These are phyloP conservation scores for Incumbomyces lentus DNA, from an alignment of 2,329 filamentous ascomycete genomes.

Conservation along the genomic window DNA sequence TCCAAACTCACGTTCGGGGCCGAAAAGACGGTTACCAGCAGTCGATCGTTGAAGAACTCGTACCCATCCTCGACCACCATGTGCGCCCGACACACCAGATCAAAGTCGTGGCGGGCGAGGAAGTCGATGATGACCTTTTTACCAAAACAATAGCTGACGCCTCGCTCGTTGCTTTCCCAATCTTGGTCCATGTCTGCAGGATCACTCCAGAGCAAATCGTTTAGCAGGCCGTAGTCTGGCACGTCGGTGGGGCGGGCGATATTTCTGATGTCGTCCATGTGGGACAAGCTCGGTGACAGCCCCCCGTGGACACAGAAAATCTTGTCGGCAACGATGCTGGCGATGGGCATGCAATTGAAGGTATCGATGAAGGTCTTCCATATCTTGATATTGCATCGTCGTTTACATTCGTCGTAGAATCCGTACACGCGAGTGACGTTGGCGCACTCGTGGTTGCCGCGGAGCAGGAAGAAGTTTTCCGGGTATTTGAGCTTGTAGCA, in stretches of 20 bases:
- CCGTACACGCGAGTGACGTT: constrained; percentile 93
- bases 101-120: constrained; percentile 86
- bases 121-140: constrained; percentile 98
- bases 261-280: constrained; percentile 97
- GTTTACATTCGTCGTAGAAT: constrained; percentile 97
- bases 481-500: constrained; percentile 97
- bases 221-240: constrained; percentile 88
- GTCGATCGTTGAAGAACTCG: constrained; percentile 93
- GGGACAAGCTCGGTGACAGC: constrained; percentile 77
- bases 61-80: constrained; percentile 99
- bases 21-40: constrained; percentile 93
- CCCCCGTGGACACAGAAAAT: constrained; percentile 97
- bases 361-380: constrained; percentile 98
- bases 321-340: constrained; percentile 91
- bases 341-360: constrained; percentile 91
- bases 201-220: constrained; percentile 94
- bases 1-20: constrained; percentile 76
- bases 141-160: constrained; percentile 96
- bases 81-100: constrained; percentile 91
- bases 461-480: constrained; percentile 91
- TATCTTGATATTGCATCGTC: constrained; percentile 88
- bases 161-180: constrained; percentile 94
- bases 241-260: constrained; percentile 95
- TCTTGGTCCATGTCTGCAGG: constrained; percentile 96
- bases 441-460: constrained; percentile 93